A percentile compares a stretch with the other conserved stretches of the same genome.
phyloP scores from a whole-genome alignment of 768 basidiomycete species.

The Paxillus ammoniavirescens region DNA sequence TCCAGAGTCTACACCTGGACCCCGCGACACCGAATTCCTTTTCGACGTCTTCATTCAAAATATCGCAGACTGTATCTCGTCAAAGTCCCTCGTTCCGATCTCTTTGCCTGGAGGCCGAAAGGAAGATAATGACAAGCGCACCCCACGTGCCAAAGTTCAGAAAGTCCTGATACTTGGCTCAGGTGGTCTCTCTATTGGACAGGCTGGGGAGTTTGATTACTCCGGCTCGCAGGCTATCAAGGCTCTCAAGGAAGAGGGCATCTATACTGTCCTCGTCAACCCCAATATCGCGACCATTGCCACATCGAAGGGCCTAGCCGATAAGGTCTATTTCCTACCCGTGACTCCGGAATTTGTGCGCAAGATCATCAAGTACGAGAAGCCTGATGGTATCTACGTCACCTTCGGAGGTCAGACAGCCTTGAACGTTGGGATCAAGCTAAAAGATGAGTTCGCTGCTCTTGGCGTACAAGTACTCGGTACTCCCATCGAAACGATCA shows the following conservation, averaged over 20 bases:
- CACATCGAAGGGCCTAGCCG: conserved; percentile 94
- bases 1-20: conserved; percentile 95
- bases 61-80: conserved; percentile 68
- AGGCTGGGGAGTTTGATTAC: conserved; percentile 99
- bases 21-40: conserved; percentile 96
- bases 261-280: conserved; percentile 98
- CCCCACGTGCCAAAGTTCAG: conserved; percentile 72
- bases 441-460: conserved; percentile 92
- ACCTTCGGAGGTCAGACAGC: conserved; percentile 99
- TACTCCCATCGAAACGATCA: conserved; percentile 96
- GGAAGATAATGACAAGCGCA: conserved; percentile 74
- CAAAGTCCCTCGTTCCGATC: conserved; percentile 54
- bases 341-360: conserved; percentile 97
- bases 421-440: conserved; percentile 92
- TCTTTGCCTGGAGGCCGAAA: conserved; percentile 77
- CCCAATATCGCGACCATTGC: conserved; percentile 99
- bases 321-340: conserved; percentile 99
- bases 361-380: conserved; percentile 98
- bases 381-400: conserved; percentile 97
- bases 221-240: conserved; percentile 99
- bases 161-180: conserved; percentile 98
- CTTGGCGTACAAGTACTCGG: conserved; percentile 93
- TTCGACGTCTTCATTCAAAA: conserved; percentile 97
- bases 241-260: conserved; percentile 97
- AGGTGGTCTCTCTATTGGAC: conserved; percentile 96